Evolutionary conservation across 176 grass and related monocot species (phyloP).

Genomic region (Oryza punctata): DNA sequence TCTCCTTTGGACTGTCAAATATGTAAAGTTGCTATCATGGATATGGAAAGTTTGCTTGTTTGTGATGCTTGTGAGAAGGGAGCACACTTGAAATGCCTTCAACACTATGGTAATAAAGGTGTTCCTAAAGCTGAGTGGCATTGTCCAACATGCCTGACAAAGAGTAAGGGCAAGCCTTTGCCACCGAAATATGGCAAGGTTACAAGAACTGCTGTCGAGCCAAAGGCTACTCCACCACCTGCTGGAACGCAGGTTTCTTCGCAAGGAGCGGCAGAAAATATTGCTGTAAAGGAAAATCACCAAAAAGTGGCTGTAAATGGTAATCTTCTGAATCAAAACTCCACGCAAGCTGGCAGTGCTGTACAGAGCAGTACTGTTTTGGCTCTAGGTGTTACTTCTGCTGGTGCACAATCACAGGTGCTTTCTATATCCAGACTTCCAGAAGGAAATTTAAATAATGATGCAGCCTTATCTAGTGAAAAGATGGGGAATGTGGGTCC

Average conservation of each 20-base stretch:
- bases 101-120: constrained; percentile 77
- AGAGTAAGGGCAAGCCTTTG: constrained; percentile 86
- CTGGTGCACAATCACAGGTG: constrained; percentile 37
- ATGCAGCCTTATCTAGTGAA: constrained; percentile 30
- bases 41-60: constrained; percentile 83
- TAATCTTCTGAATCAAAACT: constrained; percentile 47
- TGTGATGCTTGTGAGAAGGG: constrained; percentile 98
- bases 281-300: constrained; percentile 44
- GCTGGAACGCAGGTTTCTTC: constrained; percentile 38
- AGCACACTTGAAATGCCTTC: constrained; percentile 92
- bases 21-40: constrained; percentile 78
- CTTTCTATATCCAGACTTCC: constrained; percentile 24
- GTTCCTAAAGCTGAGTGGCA: constrained; percentile 94
- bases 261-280: constrained; percentile 48
- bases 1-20: constrained; percentile 73
- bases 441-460: constrained; percentile 37
- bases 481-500: constrained; percentile 31
- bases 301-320: constrained; percentile 64
- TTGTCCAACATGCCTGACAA: constrained; percentile 70
- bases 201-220: constrained; percentile 65
- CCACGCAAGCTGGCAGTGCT: constrained; percentile 25
- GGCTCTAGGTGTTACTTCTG: constrained; percentile 33
- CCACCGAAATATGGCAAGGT: constrained; percentile 99
- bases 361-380: constrained; percentile 40
- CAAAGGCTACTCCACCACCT: constrained; percentile 55